Evolutionary conservation across 345 rosid genomes (phyloP).

Genomic region (thale cress (Arabidopsis thaliana)): TAIR10.1 NC_003070.9:21903001-21903500

Average conservation of each 20-base stretch:
- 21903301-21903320: not conserved
- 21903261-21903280: not conserved
- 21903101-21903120: too few relatives aligned
- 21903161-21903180: not conserved
- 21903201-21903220: not conserved
- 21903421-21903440: not conserved
- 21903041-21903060: too few relatives aligned
- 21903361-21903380: not conserved
- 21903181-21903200: not conserved
- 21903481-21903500: not conserved
- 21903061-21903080: too few relatives aligned
- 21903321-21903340: not conserved
- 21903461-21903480: not conserved
- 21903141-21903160: not conserved
- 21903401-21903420: not conserved
- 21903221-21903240: not conserved
- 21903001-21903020: conserved; percentile 44
- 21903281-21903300: not conserved
- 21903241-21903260: not conserved
- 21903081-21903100: too few relatives aligned
- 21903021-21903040: not conserved
- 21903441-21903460: not conserved
- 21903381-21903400: not conserved
- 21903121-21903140: too few relatives aligned
- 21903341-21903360: not conserved